Base-by-base conservation (phyloP, 257 asterid genomes). In the Rhazya stricta region DNA sequence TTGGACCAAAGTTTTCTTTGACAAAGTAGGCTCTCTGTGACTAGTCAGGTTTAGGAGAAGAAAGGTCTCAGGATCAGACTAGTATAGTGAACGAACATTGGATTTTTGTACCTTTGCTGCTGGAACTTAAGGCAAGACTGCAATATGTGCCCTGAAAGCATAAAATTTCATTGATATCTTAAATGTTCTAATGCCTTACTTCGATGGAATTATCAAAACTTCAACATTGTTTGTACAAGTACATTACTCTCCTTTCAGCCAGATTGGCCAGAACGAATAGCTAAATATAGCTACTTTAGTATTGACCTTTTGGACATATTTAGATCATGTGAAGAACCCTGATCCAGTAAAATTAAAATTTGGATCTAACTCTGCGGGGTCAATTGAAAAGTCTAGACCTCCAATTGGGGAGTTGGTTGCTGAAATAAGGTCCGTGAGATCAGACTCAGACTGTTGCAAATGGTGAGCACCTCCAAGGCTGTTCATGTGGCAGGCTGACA, bases 321-420 rank as follows among this genome's bases (percentile, higher is more conserved):
- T 78, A 73, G 74, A 72, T 80, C 61, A 88, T 71, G 82, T 75
- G 83, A 87, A 88, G 82, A 80, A 84, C 46, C 82, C 89, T 0
- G 88, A 79, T 76, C 75, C 73, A 81, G 79, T 76, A 77, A 84
- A 89, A 25, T 84, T 90, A 69, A 92, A 86, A 69, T 85, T 81
- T 65, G 91, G 90, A 79, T 87, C 92, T 36, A 84, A 67, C 27
- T 84, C 81, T 21, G 69, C 73, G 7, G 79, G 88, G 39, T 87
- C 92, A 39, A 80, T 77, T 25, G 86, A 73, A 75, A 88, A 88
- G 71, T 87, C 96, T 83, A 87, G 80, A n/a, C 94, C 88, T 61
- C 85, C 87, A 58, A 84, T 89, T 23, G 96, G 91, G 37, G 97
- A 90, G 81, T 87, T 84, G 66, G 94, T 86, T 34, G 89, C 94